A percentile compares a stretch with the other conserved stretches of the same genome.
Conservation (phyloP, 2,329 filamentous ascomycete genomes). For the Blumeria graminis region DNA sequence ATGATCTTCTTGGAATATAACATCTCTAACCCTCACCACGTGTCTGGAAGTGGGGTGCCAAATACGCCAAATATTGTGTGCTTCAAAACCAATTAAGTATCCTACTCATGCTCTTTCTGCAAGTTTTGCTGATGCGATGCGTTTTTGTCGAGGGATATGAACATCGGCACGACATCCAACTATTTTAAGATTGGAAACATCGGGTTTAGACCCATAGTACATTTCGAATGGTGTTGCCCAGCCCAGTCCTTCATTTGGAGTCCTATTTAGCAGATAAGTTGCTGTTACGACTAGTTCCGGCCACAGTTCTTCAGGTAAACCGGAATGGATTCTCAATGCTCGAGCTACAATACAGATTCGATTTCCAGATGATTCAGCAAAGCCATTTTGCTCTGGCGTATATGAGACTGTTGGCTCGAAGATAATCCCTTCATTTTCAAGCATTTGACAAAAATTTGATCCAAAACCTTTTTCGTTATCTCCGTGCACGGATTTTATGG, state of each 20-base stretch:
- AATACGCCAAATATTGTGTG: not conserved
- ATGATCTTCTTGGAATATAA: not conserved
- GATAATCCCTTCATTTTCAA: no score
- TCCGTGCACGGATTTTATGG: not conserved
- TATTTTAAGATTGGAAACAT: not conserved
- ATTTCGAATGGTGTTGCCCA: not conserved
- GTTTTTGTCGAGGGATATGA: not conserved
- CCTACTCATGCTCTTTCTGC: not conserved
- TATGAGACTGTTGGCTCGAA: no score
- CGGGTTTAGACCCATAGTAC: not conserved
- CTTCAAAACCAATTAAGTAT: not conserved
- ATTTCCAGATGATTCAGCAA: no score
- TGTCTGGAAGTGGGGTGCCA: not conserved
- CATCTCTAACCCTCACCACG: not conserved
- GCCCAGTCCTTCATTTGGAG: not conserved
- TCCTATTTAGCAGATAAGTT: not conserved
- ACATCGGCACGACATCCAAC: not conserved
- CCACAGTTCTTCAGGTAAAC: no score
- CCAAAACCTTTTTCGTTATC: not conserved
- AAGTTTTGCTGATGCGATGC: no score
- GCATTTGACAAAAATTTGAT: no score
- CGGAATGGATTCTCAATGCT: no score
- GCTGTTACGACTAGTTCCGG: no score
- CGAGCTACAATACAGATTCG: no score
- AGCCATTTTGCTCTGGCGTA: no score